Evolutionary conservation across 1,139 yeast genomes (phyloP).

Genomic region (Meyerozyma carpophila): DNA sequence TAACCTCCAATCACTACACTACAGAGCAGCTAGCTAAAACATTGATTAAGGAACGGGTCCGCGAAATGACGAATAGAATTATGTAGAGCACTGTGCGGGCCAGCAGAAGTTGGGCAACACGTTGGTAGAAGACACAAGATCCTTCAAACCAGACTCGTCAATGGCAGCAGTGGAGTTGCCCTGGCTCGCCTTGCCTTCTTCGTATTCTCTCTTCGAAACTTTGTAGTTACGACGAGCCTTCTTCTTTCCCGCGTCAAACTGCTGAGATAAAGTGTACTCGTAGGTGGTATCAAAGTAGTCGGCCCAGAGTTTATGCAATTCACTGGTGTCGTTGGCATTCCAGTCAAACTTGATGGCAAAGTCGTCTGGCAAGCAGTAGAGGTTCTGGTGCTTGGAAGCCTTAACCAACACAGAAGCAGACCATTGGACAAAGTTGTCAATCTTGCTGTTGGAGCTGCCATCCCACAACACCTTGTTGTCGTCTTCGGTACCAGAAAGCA

Average conservation of each 20-base stretch:
- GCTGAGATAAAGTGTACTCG: constrained; percentile 11
- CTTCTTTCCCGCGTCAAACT: constrained; percentile 7
- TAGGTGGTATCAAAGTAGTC: constrained; percentile 14
- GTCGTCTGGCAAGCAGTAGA: constrained; percentile 26
- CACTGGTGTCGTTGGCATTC: constrained; percentile 10
- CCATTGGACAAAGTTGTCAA: constrained; percentile 23
- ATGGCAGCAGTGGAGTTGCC: constrained; percentile 3
- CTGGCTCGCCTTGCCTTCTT: constrained; percentile 1
- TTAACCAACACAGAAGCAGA: constrained; percentile 20
- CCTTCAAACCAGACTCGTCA: constrained; percentile 11
- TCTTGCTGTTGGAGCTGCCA: constrained; percentile 13
- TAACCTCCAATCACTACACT: too few relatives aligned
- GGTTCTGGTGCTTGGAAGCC: constrained; percentile 15
- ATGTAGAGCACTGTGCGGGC: constrained; percentile 6
- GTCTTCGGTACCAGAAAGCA: background rate
- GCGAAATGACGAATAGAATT: background rate
- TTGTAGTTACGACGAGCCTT: constrained; percentile 4
- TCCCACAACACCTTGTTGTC: constrained; percentile 9
- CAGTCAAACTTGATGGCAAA: constrained; percentile 21
- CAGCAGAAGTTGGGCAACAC: constrained; percentile 29
- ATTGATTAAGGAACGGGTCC: background rate
- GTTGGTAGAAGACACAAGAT: constrained; percentile 12
- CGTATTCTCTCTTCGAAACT: constrained; percentile 6
- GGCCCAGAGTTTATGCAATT: constrained; percentile 13
- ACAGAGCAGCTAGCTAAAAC: background rate